These are phyloP conservation scores for Neckera pumila DNA, from an alignment of 225 moss, liverwort and hornwort species.

Conservation along the genomic window DNA sequence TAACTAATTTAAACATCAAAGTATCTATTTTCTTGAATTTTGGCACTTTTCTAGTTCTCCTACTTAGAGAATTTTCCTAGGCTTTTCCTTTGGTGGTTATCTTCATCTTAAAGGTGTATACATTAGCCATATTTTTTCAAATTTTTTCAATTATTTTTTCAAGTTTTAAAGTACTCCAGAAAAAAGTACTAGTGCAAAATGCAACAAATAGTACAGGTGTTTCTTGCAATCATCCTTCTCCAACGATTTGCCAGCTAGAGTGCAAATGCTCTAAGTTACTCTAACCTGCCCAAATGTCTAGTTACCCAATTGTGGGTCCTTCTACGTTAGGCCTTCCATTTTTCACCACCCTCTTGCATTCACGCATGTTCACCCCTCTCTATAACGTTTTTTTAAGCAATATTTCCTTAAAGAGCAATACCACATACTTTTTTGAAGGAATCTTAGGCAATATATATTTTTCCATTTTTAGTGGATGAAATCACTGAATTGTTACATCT, in stretches of 20 bases:
- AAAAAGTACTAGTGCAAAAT: too few species aligned
- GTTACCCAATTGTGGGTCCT: fast-evolving
- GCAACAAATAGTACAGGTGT: too few species aligned
- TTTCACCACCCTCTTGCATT: not conserved
- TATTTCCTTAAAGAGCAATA: not conserved
- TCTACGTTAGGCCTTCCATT: not conserved
- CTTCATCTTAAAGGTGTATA: too few species aligned
- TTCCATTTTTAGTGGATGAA: fast-evolving
- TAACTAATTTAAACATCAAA: too few species aligned
- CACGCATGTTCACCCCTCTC: not conserved
- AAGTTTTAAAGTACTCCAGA: too few species aligned
- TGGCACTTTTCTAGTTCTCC: too few species aligned
- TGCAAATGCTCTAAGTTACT: not conserved
- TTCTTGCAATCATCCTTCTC: too few species aligned
- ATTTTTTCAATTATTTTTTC: too few species aligned
- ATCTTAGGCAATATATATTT: not conserved
- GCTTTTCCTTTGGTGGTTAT: too few species aligned
- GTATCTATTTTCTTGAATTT: too few species aligned
- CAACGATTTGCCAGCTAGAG: fast-evolving
- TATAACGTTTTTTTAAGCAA: not conserved
- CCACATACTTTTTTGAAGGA: not conserved
- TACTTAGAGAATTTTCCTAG: too few species aligned
- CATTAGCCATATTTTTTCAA: too few species aligned
- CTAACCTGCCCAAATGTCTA: not conserved
- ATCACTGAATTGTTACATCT: not conserved